Conservation (phyloP, 1,284 basidiomycete genomes). For the Malassezia globosa region DNA sequence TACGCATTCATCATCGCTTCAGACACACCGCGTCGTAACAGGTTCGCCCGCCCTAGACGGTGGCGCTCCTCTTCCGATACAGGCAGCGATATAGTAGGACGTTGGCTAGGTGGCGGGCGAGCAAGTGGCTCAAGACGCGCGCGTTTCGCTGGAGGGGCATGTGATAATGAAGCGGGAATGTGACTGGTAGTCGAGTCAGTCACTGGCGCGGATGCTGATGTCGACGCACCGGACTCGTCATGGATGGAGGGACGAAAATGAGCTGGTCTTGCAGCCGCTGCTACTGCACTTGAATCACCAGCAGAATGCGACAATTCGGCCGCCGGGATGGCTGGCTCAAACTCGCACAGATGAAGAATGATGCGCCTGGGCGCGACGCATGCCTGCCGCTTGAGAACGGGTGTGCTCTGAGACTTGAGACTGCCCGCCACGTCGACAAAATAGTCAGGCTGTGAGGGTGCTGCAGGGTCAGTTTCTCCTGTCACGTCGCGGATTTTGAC, state of each 20-base stretch:
- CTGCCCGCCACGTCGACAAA: constrained; percentile 42
- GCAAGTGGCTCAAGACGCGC: neutral
- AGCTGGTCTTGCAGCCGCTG: too few species aligned
- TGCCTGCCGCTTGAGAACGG: constrained; percentile 34
- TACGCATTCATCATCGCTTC: constrained; percentile 41
- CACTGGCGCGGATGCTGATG: neutral
- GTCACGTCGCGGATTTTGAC: constrained; percentile 38
- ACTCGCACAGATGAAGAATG: constrained; percentile 37
- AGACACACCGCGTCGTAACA: constrained; percentile 39
- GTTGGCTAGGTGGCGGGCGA: neutral
- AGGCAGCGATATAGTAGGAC: neutral
- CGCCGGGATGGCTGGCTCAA: constrained; percentile 32
- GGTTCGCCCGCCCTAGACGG: constrained; percentile 34
- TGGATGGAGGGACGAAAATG: neutral
- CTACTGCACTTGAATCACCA: too few species aligned
- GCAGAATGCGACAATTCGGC: too few species aligned
- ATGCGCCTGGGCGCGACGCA: constrained; percentile 36
- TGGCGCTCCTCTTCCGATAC: constrained; percentile 24
- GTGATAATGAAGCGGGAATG: too few species aligned
- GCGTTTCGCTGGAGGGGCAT: neutral
- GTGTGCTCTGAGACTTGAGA: constrained; percentile 33
- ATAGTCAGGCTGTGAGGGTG: constrained; percentile 26
- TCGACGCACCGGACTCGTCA: constrained; percentile 1
- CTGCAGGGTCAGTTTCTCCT: neutral
- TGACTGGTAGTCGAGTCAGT: neutral